Conservation (phyloP, 305 asterid genomes). For the Petunia hybrid region DNA sequence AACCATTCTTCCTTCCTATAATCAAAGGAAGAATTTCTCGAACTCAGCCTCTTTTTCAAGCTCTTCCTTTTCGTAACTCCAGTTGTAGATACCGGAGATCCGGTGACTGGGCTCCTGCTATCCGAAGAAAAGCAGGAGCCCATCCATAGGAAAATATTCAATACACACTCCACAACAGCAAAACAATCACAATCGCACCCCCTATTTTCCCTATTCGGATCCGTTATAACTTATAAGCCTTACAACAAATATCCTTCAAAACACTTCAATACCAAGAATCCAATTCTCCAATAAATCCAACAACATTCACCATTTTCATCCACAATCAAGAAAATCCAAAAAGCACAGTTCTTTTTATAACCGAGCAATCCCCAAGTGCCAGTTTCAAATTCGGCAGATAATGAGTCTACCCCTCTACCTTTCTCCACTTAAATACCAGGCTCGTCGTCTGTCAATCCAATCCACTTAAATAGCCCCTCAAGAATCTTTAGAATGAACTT, state of each 20-base stretch:
- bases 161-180: conserved; percentile 58
- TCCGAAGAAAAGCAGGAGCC: conserved; percentile 62
- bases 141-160: conserved; percentile 53
- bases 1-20: conserved; percentile 38
- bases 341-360: background rate
- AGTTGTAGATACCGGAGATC: conserved; percentile 42
- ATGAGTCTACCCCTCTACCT: no score
- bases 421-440: no score
- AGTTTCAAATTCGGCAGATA: no score
- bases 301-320: background rate
- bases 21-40: conserved; percentile 36
- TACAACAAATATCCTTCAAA: conserved; percentile 19
- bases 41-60: conserved; percentile 26
- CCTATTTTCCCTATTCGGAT: conserved; percentile 45
- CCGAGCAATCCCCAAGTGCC: no score
- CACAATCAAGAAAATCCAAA: background rate
- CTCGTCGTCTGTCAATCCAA: no score
- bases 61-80: conserved; percentile 37
- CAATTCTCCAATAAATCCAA: background rate
- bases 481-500: background rate
- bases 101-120: conserved; percentile 50
- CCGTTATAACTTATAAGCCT: conserved; percentile 39
- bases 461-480: no score
- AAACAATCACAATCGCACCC: conserved; percentile 46
- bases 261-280: background rate